phyloP scores from a whole-genome alignment of 345 rosid genomes.

The Salix caprea region DNA sequence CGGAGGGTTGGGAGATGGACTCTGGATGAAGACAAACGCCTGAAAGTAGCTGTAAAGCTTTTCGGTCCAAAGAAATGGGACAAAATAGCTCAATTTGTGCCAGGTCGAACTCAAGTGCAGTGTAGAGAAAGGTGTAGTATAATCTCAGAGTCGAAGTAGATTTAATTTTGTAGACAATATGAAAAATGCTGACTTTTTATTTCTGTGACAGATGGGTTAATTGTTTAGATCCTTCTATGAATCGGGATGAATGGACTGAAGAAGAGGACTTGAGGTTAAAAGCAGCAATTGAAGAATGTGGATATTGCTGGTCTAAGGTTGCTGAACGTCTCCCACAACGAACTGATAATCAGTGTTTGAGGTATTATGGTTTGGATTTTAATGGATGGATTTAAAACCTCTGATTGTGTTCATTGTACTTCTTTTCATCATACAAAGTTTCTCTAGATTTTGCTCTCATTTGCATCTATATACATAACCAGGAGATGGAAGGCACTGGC shows the following conservation, averaged over 20 bases:
- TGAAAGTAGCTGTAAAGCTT: slow-evolving; percentile 73
- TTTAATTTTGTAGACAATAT: slow-evolving; percentile 4
- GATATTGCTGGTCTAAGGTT: slow-evolving; percentile 71
- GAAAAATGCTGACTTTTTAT: slow-evolving; percentile 9
- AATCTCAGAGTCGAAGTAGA: slow-evolving; percentile 1
- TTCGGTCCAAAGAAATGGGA: slow-evolving; percentile 82
- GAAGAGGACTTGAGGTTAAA: slow-evolving; percentile 70
- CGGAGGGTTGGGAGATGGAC: slow-evolving; percentile 58
- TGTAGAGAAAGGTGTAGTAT: slow-evolving; percentile 73
- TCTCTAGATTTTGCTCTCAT: not conserved
- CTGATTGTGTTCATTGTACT: not conserved
- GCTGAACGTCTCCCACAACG: slow-evolving; percentile 58
- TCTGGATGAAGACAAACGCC: slow-evolving; percentile 58
- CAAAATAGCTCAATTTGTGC: slow-evolving; percentile 73
- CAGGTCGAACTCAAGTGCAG: slow-evolving; percentile 69
- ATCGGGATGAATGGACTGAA: slow-evolving; percentile 55
- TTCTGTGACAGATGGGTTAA: slow-evolving; percentile 67
- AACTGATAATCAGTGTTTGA: slow-evolving; percentile 79
- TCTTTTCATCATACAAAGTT: not conserved
- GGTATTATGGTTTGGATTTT: slow-evolving; percentile 37
- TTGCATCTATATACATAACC: slow-evolving; percentile 8
- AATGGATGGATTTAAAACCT: slow-evolving; percentile 3
- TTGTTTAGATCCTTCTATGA: slow-evolving; percentile 68
- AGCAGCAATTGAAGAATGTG: slow-evolving; percentile 57
- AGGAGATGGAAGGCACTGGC: slow-evolving; percentile 79